Conservation (phyloP, 2,329 filamentous ascomycete genomes). For the Penicillium thymicola region DNA sequence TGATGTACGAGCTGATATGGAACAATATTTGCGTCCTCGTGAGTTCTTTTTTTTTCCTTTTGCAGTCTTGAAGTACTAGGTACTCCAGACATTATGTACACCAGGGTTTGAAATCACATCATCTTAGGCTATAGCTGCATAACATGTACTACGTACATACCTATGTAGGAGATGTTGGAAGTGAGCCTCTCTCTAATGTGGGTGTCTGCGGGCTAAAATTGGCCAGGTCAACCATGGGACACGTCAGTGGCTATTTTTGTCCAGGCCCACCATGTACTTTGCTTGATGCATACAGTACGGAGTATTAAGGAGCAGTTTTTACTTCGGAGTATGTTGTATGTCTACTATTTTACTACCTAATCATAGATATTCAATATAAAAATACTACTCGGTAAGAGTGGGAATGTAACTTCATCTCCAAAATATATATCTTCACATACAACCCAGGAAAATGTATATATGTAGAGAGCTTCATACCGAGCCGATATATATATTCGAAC, state of each 20-base stretch:
- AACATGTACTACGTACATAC: background rate
- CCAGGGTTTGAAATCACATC: background rate
- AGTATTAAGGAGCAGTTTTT: background rate
- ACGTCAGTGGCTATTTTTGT: slow-evolving; percentile 17
- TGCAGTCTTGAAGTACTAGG: background rate
- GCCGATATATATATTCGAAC: background rate
- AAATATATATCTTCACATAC: background rate
- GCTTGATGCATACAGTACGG: background rate
- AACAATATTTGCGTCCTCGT: background rate
- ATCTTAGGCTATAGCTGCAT: background rate
- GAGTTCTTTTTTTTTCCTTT: background rate
- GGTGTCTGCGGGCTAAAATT: slow-evolving; percentile 15
- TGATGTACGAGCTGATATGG: background rate
- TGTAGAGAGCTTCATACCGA: background rate
- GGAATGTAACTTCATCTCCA: background rate
- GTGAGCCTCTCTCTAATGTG: slow-evolving; percentile 6
- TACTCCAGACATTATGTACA: background rate
- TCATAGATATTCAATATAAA: background rate
- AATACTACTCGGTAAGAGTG: background rate
- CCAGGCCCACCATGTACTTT: slow-evolving; percentile 1
- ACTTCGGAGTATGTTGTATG: background rate
- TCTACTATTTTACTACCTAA: background rate
- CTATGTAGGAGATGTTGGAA: background rate
- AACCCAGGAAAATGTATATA: background rate
- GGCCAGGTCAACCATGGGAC: slow-evolving; percentile 21